phyloP scores from a whole-genome alignment of 2,329 filamentous ascomycete species.

The Parascedosporium putredinis region DNA sequence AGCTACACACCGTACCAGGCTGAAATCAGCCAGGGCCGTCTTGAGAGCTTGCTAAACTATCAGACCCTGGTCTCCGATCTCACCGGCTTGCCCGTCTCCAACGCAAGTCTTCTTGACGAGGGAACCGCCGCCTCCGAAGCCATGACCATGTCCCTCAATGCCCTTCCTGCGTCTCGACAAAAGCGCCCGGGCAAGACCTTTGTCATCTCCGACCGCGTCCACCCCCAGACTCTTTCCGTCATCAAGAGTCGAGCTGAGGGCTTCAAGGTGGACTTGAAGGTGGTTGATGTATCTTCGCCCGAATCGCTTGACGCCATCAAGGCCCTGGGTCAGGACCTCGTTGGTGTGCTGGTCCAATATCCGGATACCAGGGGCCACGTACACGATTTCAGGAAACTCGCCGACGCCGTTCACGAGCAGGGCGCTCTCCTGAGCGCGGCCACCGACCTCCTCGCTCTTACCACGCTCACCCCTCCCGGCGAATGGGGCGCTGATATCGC shows the following conservation, averaged over 20 bases:
- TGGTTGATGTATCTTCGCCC: constrained; percentile 60
- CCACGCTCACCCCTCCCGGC: constrained; percentile 76
- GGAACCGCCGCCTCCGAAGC: constrained; percentile 88
- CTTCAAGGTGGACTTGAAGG: constrained; percentile 74
- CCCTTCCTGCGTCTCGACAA: constrained; percentile 58
- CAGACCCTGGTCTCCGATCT: constrained; percentile 87
- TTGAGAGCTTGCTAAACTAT: constrained; percentile 90
- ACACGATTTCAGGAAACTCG: constrained; percentile 62
- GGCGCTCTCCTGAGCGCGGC: constrained; percentile 77
- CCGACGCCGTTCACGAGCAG: constrained; percentile 65
- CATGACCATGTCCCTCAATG: constrained; percentile 84
- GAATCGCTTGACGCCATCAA: constrained; percentile 53
- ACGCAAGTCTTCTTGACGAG: constrained; percentile 85
- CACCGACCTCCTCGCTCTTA: constrained; percentile 81
- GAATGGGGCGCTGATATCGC: constrained; percentile 94
- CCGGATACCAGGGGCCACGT: constrained; percentile 80
- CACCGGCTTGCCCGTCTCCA: constrained; percentile 77
- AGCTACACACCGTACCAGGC: constrained; percentile 97
- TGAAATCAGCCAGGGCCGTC: constrained; percentile 88
- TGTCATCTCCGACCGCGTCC: constrained; percentile 71
- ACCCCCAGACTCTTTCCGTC: constrained; percentile 78
- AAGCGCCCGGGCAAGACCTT: constrained; percentile 71
- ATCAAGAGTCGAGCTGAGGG: constrained; percentile 77
- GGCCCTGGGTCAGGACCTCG: constrained; percentile 66
- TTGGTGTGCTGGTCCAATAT: constrained; percentile 91